Conservation (phyloP, 2,329 filamentous ascomycete genomes). For the Xylaria hypoxylon region DNA sequence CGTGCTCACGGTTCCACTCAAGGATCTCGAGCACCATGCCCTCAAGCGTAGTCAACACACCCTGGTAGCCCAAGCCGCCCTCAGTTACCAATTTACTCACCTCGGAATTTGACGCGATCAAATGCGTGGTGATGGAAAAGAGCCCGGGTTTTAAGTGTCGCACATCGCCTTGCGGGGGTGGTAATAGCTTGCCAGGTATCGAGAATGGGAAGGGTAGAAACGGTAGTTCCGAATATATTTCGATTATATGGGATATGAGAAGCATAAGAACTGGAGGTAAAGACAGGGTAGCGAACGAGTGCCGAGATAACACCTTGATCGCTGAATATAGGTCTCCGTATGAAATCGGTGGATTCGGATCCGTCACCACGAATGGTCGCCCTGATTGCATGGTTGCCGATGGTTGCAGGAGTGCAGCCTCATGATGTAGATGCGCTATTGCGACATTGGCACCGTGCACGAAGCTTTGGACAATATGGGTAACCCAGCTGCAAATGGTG, state of each 20-base stretch:
- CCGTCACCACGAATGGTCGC: slow-evolving; percentile 56
- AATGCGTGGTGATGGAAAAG: slow-evolving; percentile 57
- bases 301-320: slow-evolving; percentile 51
- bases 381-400: slow-evolving; percentile 51
- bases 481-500: slow-evolving; percentile 51
- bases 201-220: slow-evolving; percentile 38
- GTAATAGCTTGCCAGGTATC: slow-evolving; percentile 47
- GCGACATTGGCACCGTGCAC: slow-evolving; percentile 58
- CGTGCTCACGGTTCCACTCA: slow-evolving; percentile 57
- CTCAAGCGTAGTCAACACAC: slow-evolving; percentile 55
- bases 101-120: slow-evolving; percentile 53
- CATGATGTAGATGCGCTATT: slow-evolving; percentile 56
- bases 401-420: slow-evolving; percentile 53
- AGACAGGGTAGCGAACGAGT: slow-evolving; percentile 51
- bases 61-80: slow-evolving; percentile 56
- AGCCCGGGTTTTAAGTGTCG: slow-evolving; percentile 55
- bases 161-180: slow-evolving; percentile 51
- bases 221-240: slow-evolving; percentile 53
- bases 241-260: slow-evolving; percentile 53
- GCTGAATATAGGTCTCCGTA: slow-evolving; percentile 54
- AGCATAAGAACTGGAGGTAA: slow-evolving; percentile 53
- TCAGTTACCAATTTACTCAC: slow-evolving; percentile 48
- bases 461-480: slow-evolving; percentile 56
- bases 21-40: slow-evolving; percentile 56
- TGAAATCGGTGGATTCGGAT: slow-evolving; percentile 57